Evolutionary conservation across 192 early-diverging fungal genomes (phyloP), one percentile per base, ranked within the genome.

Genomic region (Obelidium mucronatum): DNA sequence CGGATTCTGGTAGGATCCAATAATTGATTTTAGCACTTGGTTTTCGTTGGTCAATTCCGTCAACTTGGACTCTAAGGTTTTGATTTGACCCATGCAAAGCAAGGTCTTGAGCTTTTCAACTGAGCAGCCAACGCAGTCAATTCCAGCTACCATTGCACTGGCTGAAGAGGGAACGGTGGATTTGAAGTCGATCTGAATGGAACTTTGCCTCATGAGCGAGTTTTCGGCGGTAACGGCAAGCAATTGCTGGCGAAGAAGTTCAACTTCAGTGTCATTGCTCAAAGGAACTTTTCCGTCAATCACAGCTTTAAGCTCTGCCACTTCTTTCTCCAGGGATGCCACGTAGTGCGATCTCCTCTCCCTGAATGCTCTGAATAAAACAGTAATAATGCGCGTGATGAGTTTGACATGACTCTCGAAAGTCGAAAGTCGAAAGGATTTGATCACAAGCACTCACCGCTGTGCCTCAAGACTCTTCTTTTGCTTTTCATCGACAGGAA

Each of bases 71-170:
- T 68, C 66, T 5, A 68, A 13, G 8, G 40, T 51, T 30, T 68
- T 68, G 22, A 68, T 51, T 6, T 48, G 66, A 44, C 66, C 66
- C 66, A 68, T 40, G 24, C 40, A 68, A 6, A 68, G 40, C 6
- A 48, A 33, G n/a, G 40, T 48, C 31, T 51, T 68, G 34, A 68
- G 4, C 39, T 68, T 68, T 40, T 68, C 66, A 6, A 30, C 48
- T 13, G 66, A 6, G 28, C 66, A 68, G 3, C 19, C 28, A 5
- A 15, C 24, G 48, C 66, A 68, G 11, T 37, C 35, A 24, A 5
- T 35, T 40, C 15, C 17, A 39, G 8, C 19, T 11, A 11, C 33
- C 63, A 4, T 37, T 31, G 24, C 55, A 8, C 17, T 8, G 24
- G 30, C 55, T 58, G 55, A 48, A 48, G 19, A 6, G 55, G 55